Evolutionary conservation across 2,329 filamentous ascomycete genomes (phyloP).

Genomic region (Purpureocillium lavendulum): DNA sequence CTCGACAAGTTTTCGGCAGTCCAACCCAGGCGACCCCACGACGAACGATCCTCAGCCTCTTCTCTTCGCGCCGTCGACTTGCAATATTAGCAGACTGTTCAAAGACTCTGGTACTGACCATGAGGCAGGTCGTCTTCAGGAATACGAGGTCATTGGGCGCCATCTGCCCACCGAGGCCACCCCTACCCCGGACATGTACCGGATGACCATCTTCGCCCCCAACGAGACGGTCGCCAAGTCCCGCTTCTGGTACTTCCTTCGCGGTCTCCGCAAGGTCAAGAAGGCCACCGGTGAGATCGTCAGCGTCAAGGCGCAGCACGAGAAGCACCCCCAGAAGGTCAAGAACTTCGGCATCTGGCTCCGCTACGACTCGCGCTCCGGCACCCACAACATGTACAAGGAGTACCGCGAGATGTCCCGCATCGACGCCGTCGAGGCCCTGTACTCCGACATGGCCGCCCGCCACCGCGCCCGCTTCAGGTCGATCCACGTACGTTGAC

Average conservation of each 20-base stretch:
- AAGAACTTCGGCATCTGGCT: slow-evolving; percentile 99
- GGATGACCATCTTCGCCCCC: slow-evolving; percentile 99
- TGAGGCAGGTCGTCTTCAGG: slow-evolving; percentile 86
- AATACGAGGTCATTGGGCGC: slow-evolving; percentile 99
- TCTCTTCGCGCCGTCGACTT: too few relatives aligned
- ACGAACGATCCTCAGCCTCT: too few relatives aligned
- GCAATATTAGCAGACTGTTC: too few relatives aligned
- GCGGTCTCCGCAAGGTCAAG: slow-evolving; percentile 99
- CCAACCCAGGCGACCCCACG: too few relatives aligned
- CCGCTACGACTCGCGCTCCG: slow-evolving; percentile 98
- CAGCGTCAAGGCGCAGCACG: slow-evolving; percentile 91
- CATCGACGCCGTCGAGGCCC: slow-evolving; percentile 87
- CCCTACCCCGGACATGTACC: slow-evolving; percentile 97
- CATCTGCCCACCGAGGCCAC: slow-evolving; percentile 97
- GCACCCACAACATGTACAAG: slow-evolving; percentile 99
- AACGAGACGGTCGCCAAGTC: slow-evolving; percentile 99
- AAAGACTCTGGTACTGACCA: slow-evolving; percentile 4
- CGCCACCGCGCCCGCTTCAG: slow-evolving; percentile 95
- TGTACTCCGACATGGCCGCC: slow-evolving; percentile 99
- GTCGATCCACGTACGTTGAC: slow-evolving; percentile 83
- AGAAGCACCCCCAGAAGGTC: slow-evolving; percentile 99
- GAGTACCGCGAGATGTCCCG: slow-evolving; percentile 99
- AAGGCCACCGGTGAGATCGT: slow-evolving; percentile 99
- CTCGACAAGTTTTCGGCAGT: too few relatives aligned
- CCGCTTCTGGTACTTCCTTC: slow-evolving; percentile 99